These are phyloP conservation scores for Pleurostoma richardsiae DNA, from an alignment of 2,329 filamentous ascomycete genomes.

Conservation along the genomic window DNA sequence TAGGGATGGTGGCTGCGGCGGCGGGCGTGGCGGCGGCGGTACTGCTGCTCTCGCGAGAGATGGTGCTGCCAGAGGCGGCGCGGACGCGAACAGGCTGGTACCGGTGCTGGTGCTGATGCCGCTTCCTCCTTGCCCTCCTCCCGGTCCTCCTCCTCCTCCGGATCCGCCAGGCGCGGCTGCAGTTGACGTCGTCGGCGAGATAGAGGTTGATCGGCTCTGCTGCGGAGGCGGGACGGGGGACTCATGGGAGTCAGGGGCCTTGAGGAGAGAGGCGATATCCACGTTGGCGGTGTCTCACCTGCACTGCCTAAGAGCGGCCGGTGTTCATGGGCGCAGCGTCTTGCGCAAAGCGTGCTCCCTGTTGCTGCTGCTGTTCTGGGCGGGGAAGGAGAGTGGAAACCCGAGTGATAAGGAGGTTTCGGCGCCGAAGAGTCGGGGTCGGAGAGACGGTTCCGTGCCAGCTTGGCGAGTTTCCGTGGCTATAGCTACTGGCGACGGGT, in stretches of 20 bases:
- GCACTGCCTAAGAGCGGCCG: conserved; percentile 24
- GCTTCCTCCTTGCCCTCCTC: conserved; percentile 12
- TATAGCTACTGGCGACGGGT: too few relatives aligned
- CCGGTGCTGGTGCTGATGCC: conserved; percentile 13
- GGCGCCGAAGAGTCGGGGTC: too few relatives aligned
- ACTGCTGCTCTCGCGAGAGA: neutral
- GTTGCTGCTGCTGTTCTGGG: neutral
- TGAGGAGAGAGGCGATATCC: conserved; percentile 92
- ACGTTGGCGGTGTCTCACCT: conserved; percentile 61
- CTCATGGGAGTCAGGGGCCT: conserved; percentile 70
- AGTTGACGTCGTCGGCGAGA: conserved; percentile 13
- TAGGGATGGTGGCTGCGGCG: neutral
- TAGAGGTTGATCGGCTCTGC: conserved; percentile 29
- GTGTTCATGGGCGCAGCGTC: conserved; percentile 22
- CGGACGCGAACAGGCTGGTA: conserved; percentile 5
- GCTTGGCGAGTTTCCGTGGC: too few relatives aligned
- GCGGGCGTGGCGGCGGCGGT: neutral
- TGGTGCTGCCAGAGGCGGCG: neutral
- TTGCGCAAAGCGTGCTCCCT: conserved; percentile 7
- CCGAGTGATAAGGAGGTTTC: too few relatives aligned
- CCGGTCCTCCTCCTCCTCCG: conserved; percentile 9
- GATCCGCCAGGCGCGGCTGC: neutral
- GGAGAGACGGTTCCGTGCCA: too few relatives aligned
- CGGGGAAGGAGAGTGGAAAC: too few relatives aligned
- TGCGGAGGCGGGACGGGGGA: conserved; percentile 46